Evolutionary conservation across 768 basidiomycete species (phyloP).

Genomic region (Boletales sp.): DNA sequence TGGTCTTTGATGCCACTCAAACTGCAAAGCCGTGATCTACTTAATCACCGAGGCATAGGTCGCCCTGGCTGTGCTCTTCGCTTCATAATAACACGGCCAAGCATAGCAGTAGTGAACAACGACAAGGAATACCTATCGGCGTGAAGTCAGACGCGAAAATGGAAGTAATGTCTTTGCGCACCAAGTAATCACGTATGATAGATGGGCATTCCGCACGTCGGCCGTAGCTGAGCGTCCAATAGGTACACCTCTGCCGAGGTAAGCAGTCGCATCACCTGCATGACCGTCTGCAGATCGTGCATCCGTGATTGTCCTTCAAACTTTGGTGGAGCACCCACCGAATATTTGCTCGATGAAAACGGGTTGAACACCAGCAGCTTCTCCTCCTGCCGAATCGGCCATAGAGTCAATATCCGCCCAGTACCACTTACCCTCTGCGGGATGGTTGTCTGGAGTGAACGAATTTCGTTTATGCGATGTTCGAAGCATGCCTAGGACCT

Average conservation of each 20-base stretch:
- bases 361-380: conserved; percentile 69
- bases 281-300: conserved; percentile 64
- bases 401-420: conserved; percentile 86
- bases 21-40: neutral
- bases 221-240: conserved; percentile 80
- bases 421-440: conserved; percentile 80
- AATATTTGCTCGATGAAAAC: conserved; percentile 92
- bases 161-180: conserved; percentile 31
- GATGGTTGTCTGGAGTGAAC: conserved; percentile 89
- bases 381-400: conserved; percentile 74
- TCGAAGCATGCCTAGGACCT: conserved; percentile 84
- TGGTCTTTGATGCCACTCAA: neutral
- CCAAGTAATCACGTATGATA: conserved; percentile 96
- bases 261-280: conserved; percentile 63
- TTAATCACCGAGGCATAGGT: conserved; percentile 51
- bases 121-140: conserved; percentile 81
- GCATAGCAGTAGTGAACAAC: conserved; percentile 81
- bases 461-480: conserved; percentile 66
- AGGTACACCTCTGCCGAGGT: conserved; percentile 70
- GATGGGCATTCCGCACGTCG: conserved; percentile 89
- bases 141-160: conserved; percentile 10
- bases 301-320: neutral
- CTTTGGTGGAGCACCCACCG: conserved; percentile 45
- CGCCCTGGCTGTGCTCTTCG: conserved; percentile 47
- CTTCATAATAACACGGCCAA: conserved; percentile 60